These are phyloP conservation scores for Rhynchosporium secalis DNA, from an alignment of 2,329 filamentous ascomycete genomes.

Conservation along the genomic window DNA sequence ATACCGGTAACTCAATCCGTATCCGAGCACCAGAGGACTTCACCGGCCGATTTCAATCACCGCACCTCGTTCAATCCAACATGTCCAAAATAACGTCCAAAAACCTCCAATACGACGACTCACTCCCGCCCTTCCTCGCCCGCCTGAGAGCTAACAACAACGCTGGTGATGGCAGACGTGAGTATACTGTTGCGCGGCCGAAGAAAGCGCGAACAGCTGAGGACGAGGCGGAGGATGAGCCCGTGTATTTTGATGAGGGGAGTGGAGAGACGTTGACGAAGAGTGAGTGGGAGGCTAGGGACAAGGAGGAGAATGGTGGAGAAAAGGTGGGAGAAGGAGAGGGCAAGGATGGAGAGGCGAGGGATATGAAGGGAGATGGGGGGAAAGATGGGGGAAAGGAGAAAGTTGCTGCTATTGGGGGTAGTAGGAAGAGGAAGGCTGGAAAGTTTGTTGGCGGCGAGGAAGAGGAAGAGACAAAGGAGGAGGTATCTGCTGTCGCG, in stretches of 20 bases:
- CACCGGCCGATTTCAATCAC: not conserved
- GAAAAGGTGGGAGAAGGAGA: slow-evolving; percentile 14
- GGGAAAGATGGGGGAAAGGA: slow-evolving; percentile 33
- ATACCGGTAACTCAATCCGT: not conserved
- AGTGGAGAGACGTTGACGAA: slow-evolving; percentile 57
- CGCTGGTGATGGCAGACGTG: slow-evolving; percentile 48
- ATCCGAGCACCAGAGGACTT: not conserved
- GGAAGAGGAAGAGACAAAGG: slow-evolving; percentile 25
- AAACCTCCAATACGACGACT: slow-evolving; percentile 65
- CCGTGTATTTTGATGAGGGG: slow-evolving; percentile 71
- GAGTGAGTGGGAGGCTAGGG: slow-evolving; percentile 38
- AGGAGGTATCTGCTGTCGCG: not conserved
- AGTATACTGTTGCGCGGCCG: slow-evolving; percentile 39
- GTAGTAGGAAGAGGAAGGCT: slow-evolving; percentile 55
- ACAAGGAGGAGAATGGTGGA: slow-evolving; percentile 31
- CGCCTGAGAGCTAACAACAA: slow-evolving; percentile 55
- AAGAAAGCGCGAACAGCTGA: slow-evolving; percentile 57
- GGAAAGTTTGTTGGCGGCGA: slow-evolving; percentile 50
- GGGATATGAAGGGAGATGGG: slow-evolving; percentile 24
- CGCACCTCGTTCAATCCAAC: not conserved
- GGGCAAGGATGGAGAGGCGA: slow-evolving; percentile 14
- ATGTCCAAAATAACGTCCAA: slow-evolving; percentile 66
- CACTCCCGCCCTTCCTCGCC: slow-evolving; percentile 61
- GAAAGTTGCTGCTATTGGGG: slow-evolving; percentile 46
- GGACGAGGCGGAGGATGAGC: slow-evolving; percentile 74